Percentiles rank a stretch among this genome's conserved stretches.
These are phyloP conservation scores for Picea sitchensis DNA, from an alignment of 75 land plant genomes.

Conservation along the genomic window DNA sequence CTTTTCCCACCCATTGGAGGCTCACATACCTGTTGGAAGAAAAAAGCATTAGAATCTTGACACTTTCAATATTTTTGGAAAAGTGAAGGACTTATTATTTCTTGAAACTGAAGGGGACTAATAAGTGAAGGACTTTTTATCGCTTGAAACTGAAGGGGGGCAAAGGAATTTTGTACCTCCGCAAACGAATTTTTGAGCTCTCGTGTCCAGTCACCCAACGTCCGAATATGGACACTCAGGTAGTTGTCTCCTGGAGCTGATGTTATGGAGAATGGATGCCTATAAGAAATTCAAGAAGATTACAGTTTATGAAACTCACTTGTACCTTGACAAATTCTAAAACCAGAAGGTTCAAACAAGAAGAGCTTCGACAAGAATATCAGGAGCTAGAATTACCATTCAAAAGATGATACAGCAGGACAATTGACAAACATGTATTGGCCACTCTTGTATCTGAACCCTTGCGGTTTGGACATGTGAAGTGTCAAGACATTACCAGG, in stretches of 20 bases:
- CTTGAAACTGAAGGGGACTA: background rate
- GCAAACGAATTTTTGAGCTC: conserved; percentile 34
- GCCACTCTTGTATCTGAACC: conserved; percentile 38
- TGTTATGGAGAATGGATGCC: conserved; percentile 53
- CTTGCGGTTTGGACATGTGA: conserved; percentile 32
- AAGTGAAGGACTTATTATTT: background rate
- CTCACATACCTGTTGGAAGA: conserved; percentile 32
- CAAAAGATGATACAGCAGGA: conserved; percentile 19
- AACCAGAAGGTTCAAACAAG: background rate
- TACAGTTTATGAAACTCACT: background rate
- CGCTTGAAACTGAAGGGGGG: background rate
- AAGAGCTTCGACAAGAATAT: background rate
- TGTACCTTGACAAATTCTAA: background rate
- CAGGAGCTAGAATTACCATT: conserved; percentile 18
- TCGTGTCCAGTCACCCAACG: conserved; percentile 43
- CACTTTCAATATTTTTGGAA: background rate
- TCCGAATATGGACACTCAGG: conserved; percentile 45
- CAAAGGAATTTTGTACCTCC: conserved; percentile 18
- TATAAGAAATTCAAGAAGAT: conserved; percentile 7
- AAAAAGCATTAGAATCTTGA: background rate
- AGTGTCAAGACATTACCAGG: conserved; percentile 50
- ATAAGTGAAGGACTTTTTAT: too few species aligned
- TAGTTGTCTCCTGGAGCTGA: conserved; percentile 48
- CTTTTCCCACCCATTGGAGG: conserved; percentile 35
- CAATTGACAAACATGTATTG: conserved; percentile 34